Evolutionary conservation across 192 early-diverging fungal genomes (phyloP).

Genomic region (Linnemannia zychae): DNA sequence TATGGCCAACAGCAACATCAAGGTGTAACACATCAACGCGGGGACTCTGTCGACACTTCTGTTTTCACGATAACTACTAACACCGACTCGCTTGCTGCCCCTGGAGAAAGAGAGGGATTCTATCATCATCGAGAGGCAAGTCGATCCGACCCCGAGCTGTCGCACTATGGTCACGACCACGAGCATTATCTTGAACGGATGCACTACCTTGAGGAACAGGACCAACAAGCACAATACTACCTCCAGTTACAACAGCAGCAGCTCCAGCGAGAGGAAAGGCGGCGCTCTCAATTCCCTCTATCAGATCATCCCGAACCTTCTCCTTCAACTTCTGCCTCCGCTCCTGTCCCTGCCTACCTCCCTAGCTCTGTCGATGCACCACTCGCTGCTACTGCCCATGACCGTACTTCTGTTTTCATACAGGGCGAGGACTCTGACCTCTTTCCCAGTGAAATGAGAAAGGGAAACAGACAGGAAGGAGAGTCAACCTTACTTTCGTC

Average conservation of each 20-base stretch:
- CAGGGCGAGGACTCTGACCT: not conserved
- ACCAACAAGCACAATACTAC: not conserved
- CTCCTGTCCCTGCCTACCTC: not conserved
- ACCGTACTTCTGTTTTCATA: not conserved
- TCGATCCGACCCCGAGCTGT: constrained; percentile 44
- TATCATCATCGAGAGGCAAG: constrained; percentile 49
- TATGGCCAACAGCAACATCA: not conserved
- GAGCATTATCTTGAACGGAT: constrained; percentile 30
- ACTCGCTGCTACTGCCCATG: not conserved
- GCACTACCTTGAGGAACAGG: constrained; percentile 11
- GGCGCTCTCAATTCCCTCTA: not conserved
- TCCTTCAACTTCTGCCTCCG: not conserved
- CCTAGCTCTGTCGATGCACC: not conserved
- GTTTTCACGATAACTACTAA: not conserved
- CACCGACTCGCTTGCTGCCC: not conserved
- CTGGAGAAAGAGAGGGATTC: not conserved
- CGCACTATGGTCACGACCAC: constrained; percentile 17
- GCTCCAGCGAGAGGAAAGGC: not conserved
- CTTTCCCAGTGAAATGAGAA: not conserved
- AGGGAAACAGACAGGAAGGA: not conserved
- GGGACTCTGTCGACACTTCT: constrained; percentile 13
- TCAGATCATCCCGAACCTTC: constrained; percentile 2
- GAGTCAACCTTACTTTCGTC: not conserved
- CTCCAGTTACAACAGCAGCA: constrained; percentile 8
- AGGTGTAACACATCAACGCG: not conserved